Evolutionary conservation across 1,284 basidiomycete species (phyloP).

Genomic region (Sanghuangporus weigelae): DNA sequence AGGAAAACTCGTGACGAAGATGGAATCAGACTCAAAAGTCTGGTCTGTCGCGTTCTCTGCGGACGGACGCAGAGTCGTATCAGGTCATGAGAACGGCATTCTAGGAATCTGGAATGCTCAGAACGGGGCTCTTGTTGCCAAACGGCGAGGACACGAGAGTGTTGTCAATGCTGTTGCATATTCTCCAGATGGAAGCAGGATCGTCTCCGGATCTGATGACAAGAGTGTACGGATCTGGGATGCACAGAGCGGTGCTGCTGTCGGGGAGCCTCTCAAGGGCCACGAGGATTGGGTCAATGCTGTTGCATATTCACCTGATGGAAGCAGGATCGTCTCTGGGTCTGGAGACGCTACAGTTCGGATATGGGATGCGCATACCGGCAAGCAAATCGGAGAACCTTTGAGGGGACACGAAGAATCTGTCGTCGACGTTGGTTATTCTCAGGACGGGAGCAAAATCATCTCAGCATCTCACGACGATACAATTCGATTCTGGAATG

Average conservation of each 20-base stretch:
- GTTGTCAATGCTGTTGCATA: neutral
- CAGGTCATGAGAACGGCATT: too few species aligned
- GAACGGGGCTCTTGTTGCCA: neutral
- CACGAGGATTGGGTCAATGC: neutral
- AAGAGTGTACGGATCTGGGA: neutral
- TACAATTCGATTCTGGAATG: neutral
- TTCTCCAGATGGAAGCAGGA: neutral
- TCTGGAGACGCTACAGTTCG: neutral
- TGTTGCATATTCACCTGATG: neutral
- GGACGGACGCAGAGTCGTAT: neutral
- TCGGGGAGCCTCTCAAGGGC: neutral
- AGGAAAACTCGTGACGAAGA: neutral
- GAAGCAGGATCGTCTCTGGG: neutral
- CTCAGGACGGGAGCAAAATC: neutral
- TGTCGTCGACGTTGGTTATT: neutral
- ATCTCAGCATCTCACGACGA: neutral
- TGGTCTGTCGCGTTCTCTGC: neutral
- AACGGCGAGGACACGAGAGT: neutral
- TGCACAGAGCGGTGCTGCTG: neutral
- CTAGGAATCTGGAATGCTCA: neutral
- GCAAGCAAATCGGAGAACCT: neutral
- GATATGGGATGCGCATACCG: neutral
- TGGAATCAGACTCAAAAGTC: neutral
- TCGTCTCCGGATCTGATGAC: neutral
- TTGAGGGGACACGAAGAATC: neutral